Evolutionary conservation across 1,284 basidiomycete genomes (phyloP), one percentile per base, ranked within the genome.

Genomic region (Naganishia cerealis): DNA sequence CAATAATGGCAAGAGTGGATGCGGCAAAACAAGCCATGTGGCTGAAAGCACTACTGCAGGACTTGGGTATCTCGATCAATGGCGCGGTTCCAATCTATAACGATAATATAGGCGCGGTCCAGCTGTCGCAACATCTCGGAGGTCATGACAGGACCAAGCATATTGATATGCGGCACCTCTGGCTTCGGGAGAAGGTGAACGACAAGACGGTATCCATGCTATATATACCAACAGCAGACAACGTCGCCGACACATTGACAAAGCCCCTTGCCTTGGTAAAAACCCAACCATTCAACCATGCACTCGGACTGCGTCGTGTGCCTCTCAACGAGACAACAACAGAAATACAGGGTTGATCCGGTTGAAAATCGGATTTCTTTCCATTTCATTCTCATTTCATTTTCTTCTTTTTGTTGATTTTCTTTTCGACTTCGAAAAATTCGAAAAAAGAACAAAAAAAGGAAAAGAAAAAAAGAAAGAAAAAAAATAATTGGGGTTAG

Each of bases 1-100:
- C 84, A 68, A 83, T 82, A 67, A 75, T 83, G 18, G 80, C 81
- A 0, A 71, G 76, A 29, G 70, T 73, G 84, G 87, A 87, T 80
- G 84, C 79, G 0, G 75, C 74, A 3, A 73, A 74, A 39, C 81
- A 85, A 66, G 71, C 77, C 1, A 33, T 79, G 0, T 85, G 81
- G 82, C 71, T 84, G 3, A 57, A 70, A 1, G 33, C 57, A 0
- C 58, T 81, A 1, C 69, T 79, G 0, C 15, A 16, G 0, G 75
- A 77, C 36, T 54, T 82, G 0, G 61, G 68, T 6, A 58, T 59
- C 16, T 21, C 50, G 2, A 13, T 39, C 8, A 16, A 42, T 2
- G 39, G 10, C 0, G 33, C 70, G 1, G 18, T 67, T 10, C 15
- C n/a, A 6, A 62, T 75, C 38, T 42, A 26, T 38, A 33, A 36